A percentile compares a stretch with the other conserved stretches of the same genome.
phyloP scores from a whole-genome alignment of 1,284 basidiomycete genomes.

The Ustilago curta region DNA sequence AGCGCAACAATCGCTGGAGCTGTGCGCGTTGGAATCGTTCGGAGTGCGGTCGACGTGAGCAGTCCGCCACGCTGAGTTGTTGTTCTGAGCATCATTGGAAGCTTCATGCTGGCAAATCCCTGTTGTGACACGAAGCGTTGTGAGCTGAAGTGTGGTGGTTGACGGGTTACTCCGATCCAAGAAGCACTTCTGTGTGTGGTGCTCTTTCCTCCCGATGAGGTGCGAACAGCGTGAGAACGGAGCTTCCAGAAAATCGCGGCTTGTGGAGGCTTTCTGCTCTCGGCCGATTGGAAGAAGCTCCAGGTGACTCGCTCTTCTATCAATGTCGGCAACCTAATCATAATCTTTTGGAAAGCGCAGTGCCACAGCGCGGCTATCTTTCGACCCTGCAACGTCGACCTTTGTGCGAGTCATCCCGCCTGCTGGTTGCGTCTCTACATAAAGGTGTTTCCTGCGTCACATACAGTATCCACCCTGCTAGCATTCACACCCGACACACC shows the following conservation, averaged over 20 bases:
- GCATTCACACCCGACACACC: not conserved
- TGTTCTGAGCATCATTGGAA: conserved; percentile 42
- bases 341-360: conserved; percentile 9
- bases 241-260: conserved; percentile 3
- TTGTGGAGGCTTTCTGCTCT: conserved; percentile 16
- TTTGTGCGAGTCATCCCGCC: conserved; percentile 26
- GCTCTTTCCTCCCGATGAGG: not conserved
- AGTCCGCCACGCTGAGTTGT: conserved; percentile 35
- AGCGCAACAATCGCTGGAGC: not conserved
- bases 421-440: not conserved
- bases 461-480: not conserved
- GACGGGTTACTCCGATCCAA: too few relatives aligned
- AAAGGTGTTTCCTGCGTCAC: not conserved
- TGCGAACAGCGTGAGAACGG: not conserved
- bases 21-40: conserved; percentile 11
- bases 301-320: conserved; percentile 27
- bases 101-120: conserved; percentile 14
- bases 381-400: not conserved
- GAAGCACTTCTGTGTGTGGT: not conserved
- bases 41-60: conserved; percentile 9
- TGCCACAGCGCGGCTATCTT: conserved; percentile 9
- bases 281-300: conserved; percentile 49
- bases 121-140: not conserved
- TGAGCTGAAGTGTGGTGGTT: too few relatives aligned
- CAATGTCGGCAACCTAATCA: conserved; percentile 32